Conservation (phyloP, 2,329 filamentous ascomycete genomes). For the Fusarium longipes region DNA sequence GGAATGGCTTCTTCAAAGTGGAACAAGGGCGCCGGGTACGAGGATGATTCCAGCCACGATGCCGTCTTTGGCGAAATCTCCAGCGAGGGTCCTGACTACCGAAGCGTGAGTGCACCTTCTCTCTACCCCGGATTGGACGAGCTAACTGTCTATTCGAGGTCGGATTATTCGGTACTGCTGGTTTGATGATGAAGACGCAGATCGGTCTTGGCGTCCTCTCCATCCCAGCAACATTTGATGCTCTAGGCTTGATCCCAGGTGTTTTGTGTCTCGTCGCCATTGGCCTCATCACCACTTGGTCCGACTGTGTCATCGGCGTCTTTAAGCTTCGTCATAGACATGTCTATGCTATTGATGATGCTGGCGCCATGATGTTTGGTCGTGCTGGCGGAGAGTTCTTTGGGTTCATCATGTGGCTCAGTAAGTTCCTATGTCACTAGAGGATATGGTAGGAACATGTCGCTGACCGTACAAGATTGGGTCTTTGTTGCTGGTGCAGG, state of each 20-base stretch:
- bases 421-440: constrained; percentile 30
- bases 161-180: constrained; percentile 57
- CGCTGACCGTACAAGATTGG: constrained; percentile 14
- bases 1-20: background rate
- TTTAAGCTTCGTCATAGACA: constrained; percentile 64
- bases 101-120: constrained; percentile 36
- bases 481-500: constrained; percentile 35
- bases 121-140: too few species aligned
- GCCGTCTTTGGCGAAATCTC: constrained; percentile 48
- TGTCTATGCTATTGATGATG: constrained; percentile 66
- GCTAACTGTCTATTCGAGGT: constrained; percentile 43
- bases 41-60: constrained; percentile 32
- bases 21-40: background rate
- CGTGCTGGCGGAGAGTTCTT: constrained; percentile 57
- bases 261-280: constrained; percentile 56
- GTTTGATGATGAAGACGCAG: constrained; percentile 61
- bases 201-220: constrained; percentile 60
- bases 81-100: constrained; percentile 48
- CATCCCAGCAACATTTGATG: constrained; percentile 59
- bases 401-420: constrained; percentile 51
- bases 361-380: constrained; percentile 61
- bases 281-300: constrained; percentile 60
- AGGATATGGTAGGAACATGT: fast-evolving
- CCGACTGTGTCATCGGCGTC: constrained; percentile 59
- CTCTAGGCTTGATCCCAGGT: constrained; percentile 60